Base-by-base conservation (phyloP, 163 green algal species). In the Volvox carteri region DNA sequence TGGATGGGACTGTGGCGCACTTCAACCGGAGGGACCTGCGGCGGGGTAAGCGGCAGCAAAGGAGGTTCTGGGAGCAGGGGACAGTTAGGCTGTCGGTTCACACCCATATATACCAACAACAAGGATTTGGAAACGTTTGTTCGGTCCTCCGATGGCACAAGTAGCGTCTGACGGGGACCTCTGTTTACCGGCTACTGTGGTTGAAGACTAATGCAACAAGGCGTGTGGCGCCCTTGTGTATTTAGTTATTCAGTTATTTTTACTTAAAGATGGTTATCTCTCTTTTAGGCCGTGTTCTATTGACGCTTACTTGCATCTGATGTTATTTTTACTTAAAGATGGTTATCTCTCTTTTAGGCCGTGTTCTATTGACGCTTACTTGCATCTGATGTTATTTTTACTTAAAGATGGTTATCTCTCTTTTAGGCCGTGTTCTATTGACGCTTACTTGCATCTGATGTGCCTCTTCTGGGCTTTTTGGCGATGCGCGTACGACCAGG, bases 1-100 rank as follows among this genome's bases (percentile, higher is more conserved):
- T 91, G 68, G 60, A 76, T n/a, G 87, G 87, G 33, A 39, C 28
- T 0, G 37, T 67, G 37, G 87, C 9, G 16, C 54, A 72, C 30
- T 91, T 62, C 54, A 88, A 88, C 54, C 78, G 87, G 11, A 52
- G 87, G 4, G 87, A 91, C 70, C 42, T 91, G 78, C 78, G 87
- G 4, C 52, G 54, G 58, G 86, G 86, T 90, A 68, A 28, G 86
- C 60, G n/a, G n/a, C 16, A 58, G 54, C 18, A 56, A 42, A 16
- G 6, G 19, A 50, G 21, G 23, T 60, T 41, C 7, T 14, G 39
- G 39, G 42, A 79, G 72, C 54, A 65, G n/a, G n/a, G n/a, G n/a
- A n/a, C n/a, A n/a, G n/a, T n/a, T n/a, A n/a, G n/a, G n/a, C n/a
- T 65, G 5, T 30, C 6, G 54, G 54, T 65, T 23, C 28, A 30